Evolutionary conservation across 1,139 yeast genomes (phyloP).

Genomic region (Eremothecium coryli): DNA sequence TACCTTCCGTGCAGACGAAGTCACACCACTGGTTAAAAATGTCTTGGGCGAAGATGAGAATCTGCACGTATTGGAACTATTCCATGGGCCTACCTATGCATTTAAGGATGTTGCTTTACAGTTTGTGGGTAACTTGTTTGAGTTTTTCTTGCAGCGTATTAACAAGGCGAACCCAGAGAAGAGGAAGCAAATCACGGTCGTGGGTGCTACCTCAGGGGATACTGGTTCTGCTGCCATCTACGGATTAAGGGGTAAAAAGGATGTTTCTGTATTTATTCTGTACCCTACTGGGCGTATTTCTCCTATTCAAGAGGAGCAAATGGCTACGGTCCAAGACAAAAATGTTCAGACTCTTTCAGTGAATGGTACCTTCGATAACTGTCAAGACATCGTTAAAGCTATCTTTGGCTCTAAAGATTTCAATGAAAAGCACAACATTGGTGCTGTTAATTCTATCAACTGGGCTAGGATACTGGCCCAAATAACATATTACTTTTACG

Average conservation of each 20-base stretch:
- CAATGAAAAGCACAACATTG: slow-evolving; percentile 83
- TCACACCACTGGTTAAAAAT: slow-evolving; percentile 70
- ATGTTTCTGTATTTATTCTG: slow-evolving; percentile 88
- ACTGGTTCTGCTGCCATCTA: slow-evolving; percentile 99
- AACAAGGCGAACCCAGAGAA: slow-evolving; percentile 55
- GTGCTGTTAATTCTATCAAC: slow-evolving; percentile 96
- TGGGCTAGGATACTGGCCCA: slow-evolving; percentile 99
- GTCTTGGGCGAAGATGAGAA: slow-evolving; percentile 45
- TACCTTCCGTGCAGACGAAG: slow-evolving; percentile 76
- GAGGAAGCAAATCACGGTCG: slow-evolving; percentile 82
- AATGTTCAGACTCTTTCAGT: slow-evolving; percentile 94
- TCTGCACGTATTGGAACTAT: slow-evolving; percentile 74
- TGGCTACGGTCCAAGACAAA: slow-evolving; percentile 93
- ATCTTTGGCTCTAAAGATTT: slow-evolving; percentile 84
- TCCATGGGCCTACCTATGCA: slow-evolving; percentile 99
- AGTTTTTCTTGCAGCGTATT: slow-evolving; percentile 73
- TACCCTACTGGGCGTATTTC: slow-evolving; percentile 97
- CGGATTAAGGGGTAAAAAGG: slow-evolving; percentile 93
- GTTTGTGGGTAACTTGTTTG: slow-evolving; percentile 93
- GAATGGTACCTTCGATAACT: slow-evolving; percentile 93
- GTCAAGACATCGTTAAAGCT: slow-evolving; percentile 92
- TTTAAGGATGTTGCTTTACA: slow-evolving; percentile 98
- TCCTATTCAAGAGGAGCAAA: slow-evolving; percentile 95
- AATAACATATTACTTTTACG: slow-evolving; percentile 89
- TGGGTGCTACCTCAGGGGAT: slow-evolving; percentile 98